These are phyloP conservation scores for Trypanosoma cruzi DNA, from an alignment of 208 protist genomes.

Conservation along the genomic window DNA sequence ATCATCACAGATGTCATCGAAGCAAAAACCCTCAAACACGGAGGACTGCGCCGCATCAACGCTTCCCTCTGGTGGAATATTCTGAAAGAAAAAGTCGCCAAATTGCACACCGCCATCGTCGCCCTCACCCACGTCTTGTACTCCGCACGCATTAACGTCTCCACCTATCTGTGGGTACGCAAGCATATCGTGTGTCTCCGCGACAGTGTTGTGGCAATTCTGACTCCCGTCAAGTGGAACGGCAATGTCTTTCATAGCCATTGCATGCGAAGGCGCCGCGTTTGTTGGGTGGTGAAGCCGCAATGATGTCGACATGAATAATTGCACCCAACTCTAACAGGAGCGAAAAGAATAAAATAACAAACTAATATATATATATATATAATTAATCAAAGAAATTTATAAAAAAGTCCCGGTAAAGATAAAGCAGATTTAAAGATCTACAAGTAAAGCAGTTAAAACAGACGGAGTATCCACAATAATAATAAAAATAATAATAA, in stretches of 20 bases:
- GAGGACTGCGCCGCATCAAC: conserved; percentile 4
- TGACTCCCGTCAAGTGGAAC: background rate
- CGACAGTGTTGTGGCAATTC: background rate
- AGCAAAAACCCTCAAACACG: conserved; percentile 32
- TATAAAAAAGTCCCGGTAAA: background rate
- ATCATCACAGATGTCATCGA: conserved; percentile 26
- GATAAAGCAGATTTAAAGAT: background rate
- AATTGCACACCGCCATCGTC: conserved; percentile 14
- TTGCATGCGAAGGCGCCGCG: background rate
- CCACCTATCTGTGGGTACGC: background rate
- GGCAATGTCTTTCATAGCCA: background rate
- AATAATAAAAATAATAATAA: background rate
- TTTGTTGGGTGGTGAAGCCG: background rate
- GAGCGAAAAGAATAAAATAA: background rate
- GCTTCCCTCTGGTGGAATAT: background rate
- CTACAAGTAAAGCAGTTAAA: background rate
- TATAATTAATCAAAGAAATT: background rate
- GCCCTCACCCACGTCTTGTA: background rate
- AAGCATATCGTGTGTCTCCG: background rate
- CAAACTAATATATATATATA: background rate
- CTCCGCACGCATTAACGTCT: background rate
- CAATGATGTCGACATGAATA: conserved; percentile 1
- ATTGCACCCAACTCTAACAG: background rate
- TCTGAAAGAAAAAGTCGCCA: conserved; percentile 32
- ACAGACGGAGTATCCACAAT: background rate